Evolutionary conservation across 2,329 filamentous ascomycete species (phyloP), one percentile per base, ranked within the genome.

Genomic region (Diaporthe ilicicola): DNA sequence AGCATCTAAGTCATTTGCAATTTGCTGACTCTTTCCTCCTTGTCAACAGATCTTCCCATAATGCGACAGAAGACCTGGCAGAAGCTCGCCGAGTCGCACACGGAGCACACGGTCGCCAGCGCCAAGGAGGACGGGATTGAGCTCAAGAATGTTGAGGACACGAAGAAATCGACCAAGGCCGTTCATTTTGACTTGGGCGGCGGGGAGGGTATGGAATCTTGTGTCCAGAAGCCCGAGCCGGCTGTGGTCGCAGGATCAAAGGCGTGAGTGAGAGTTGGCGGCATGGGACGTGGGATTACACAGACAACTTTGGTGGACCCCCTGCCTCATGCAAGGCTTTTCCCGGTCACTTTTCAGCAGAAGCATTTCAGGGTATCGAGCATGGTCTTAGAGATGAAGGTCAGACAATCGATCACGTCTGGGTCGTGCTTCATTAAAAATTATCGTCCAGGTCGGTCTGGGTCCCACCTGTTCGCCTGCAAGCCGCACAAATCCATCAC

Each of bases 21-120:
- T 9, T 34, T 8, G 29, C 59, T 64, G 59, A 64, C 44, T 34
- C n/a, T n/a, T n/a, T n/a, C 19, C 1, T 24, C 12, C 12, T 37
- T 24, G 29, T n/a, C 29, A 29, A 27, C 54, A 72, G 71, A 72
- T 4, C 71, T 72, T 15, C 71, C 68, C 19, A 53, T 70, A 48
- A 70, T 67, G 54, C 54, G 39, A 10, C 32, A 56, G 17, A 56
- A 55, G 9, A 56, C 54, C 13, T 70, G 71, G 71, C 68, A 72
- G 64, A 24, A 50, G 15, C 68, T 70, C 17, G 71, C 68, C 68
- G 65, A 59, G 39, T 67, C 65, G 32, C 51, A 56, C 15, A 50
- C 65, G 42, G 50, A 55, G 22, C 22, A 8, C n/a, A 48, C 37
- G 15, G n/a, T 54, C 1, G 2, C 7, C 65, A 12, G 42, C 3